Conservation (phyloP, 148 eudicot species). For the Spergularia marina region DNA sequence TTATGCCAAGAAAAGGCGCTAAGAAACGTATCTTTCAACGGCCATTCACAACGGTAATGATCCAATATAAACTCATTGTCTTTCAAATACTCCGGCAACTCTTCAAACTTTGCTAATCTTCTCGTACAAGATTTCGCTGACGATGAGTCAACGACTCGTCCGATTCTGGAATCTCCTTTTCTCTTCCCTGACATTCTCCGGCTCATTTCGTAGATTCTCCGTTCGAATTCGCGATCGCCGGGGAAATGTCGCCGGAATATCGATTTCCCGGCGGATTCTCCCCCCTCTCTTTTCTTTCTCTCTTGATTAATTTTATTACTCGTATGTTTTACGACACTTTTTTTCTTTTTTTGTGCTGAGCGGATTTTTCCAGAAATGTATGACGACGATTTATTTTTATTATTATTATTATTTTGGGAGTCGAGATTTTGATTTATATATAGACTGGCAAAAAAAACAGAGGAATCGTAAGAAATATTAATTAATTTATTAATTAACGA, state of each 20-base stretch:
- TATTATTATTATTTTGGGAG: too few species aligned
- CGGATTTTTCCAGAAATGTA: neutral
- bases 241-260: slow-evolving; percentile 21
- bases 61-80: slow-evolving; percentile 79
- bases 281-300: neutral
- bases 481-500: neutral
- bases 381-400: neutral
- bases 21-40: slow-evolving; percentile 65
- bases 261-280: slow-evolving; percentile 16
- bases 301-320: too few species aligned
- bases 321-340: neutral
- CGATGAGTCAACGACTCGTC: slow-evolving; percentile 17
- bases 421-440: slow-evolving; percentile 5
- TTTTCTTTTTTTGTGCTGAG: neutral
- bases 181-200: neutral
- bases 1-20: slow-evolving; percentile 86
- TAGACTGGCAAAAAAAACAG: neutral
- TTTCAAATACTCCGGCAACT: slow-evolving; percentile 72
- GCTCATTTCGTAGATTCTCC: slow-evolving; percentile 11
- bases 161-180: slow-evolving; percentile 21
- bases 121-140: slow-evolving; percentile 17
- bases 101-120: slow-evolving; percentile 54
- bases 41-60: slow-evolving; percentile 90
- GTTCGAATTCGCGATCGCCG: slow-evolving; percentile 17
- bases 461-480: neutral